These are phyloP conservation scores for Fusarium stilboides DNA, from an alignment of 2,329 filamentous ascomycete genomes.

Conservation along the genomic window DNA sequence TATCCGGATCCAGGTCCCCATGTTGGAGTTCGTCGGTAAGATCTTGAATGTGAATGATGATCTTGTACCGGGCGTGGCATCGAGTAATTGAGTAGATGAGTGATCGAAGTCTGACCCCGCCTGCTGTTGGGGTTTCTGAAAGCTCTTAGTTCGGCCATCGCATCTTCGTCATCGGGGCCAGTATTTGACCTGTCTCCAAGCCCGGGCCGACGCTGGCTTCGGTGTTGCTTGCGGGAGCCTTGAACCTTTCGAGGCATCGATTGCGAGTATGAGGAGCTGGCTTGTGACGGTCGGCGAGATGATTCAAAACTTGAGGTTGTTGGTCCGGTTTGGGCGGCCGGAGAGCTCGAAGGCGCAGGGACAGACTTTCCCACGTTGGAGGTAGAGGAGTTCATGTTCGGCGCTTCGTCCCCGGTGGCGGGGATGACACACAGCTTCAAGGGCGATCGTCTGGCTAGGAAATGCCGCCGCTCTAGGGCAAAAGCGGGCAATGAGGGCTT, in stretches of 20 bases:
- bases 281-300: conserved; percentile 63
- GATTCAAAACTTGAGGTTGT: conserved; percentile 65
- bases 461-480: conserved; percentile 5
- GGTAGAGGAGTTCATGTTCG: conserved; percentile 56
- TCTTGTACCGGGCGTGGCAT: conserved; percentile 80
- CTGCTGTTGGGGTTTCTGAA: conserved; percentile 74
- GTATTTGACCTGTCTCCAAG: conserved; percentile 54
- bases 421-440: conserved; percentile 13
- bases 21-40: conserved; percentile 79
- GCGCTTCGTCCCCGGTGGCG: conserved; percentile 13
- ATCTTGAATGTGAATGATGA: conserved; percentile 66
- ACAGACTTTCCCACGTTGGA: conserved; percentile 66
- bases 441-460: conserved; percentile 7
- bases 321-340: conserved; percentile 59
- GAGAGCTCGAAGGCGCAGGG: conserved; percentile 59
- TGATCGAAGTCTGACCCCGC: conserved; percentile 96
- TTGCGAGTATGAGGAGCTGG: conserved; percentile 52
- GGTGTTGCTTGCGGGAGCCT: conserved; percentile 84
- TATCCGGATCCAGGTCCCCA: conserved; percentile 92
- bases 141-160: conserved; percentile 82
- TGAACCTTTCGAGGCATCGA: conserved; percentile 81
- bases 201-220: conserved; percentile 81
- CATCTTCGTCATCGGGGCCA: conserved; percentile 82
- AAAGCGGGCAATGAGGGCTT: not conserved
- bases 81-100: conserved; percentile 94